Evolutionary conservation across 345 rosid genomes (phyloP).

Genomic region (Psidium guajava): DNA sequence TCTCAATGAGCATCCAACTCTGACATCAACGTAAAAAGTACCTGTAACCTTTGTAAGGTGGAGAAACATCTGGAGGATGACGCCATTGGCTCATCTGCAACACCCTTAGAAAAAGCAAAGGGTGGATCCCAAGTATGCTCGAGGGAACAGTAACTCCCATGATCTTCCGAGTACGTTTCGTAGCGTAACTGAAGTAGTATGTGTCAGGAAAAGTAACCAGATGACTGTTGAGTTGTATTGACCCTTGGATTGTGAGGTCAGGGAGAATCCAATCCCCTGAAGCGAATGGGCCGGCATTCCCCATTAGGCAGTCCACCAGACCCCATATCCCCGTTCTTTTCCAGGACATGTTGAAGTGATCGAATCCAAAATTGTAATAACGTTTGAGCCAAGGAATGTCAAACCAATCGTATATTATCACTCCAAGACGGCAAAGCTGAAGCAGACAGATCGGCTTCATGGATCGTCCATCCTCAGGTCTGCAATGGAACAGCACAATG

Average conservation of each 20-base stretch:
- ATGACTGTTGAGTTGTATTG: conserved; percentile 45
- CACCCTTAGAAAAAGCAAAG: conserved; percentile 73
- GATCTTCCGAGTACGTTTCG: conserved; percentile 56
- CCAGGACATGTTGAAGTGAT: conserved; percentile 80
- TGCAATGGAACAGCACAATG: conserved; percentile 6
- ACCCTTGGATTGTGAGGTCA: conserved; percentile 88
- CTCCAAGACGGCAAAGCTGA: conserved; percentile 75
- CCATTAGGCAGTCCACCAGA: conserved; percentile 57
- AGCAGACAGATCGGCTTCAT: conserved; percentile 65
- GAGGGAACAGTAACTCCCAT: conserved; percentile 70
- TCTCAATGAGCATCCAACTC: neutral
- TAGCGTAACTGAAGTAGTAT: conserved; percentile 90
- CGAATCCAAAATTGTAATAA: conserved; percentile 91
- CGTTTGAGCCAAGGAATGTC: conserved; percentile 74
- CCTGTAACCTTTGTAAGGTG: conserved; percentile 95
- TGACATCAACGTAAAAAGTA: neutral
- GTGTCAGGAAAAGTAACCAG: conserved; percentile 66
- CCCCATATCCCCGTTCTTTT: conserved; percentile 59
- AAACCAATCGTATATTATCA: conserved; percentile 86
- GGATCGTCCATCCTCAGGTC: conserved; percentile 80
- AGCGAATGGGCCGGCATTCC: conserved; percentile 81
- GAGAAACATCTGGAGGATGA: conserved; percentile 45
- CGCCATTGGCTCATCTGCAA: conserved; percentile 84
- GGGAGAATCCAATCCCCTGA: conserved; percentile 92
- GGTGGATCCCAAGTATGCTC: conserved; percentile 66